Percentiles rank a stretch among this genome's conserved stretches.
These are phyloP conservation scores for Aspergillus pseudoviridinutans DNA, from an alignment of 2,329 filamentous ascomycete species.

Conservation along the genomic window DNA sequence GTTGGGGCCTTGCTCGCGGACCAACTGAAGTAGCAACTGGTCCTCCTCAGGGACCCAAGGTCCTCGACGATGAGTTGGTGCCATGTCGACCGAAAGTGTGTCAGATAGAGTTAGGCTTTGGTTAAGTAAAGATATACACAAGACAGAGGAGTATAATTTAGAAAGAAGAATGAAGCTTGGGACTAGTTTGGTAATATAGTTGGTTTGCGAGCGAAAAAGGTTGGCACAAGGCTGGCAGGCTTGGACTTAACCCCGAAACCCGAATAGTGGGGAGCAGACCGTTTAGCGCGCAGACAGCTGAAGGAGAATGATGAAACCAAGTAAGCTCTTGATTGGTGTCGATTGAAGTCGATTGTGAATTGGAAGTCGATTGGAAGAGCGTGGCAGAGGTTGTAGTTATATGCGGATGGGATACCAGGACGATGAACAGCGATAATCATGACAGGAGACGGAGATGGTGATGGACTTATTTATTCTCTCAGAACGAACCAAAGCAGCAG, in stretches of 20 bases:
- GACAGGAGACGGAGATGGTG: conserved; percentile 13
- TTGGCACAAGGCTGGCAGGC: conserved; percentile 1
- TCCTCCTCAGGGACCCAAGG: conserved; percentile 83
- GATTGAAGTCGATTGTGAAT: background rate
- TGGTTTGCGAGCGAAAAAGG: background rate
- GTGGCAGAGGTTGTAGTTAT: conserved; percentile 17
- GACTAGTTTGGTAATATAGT: background rate
- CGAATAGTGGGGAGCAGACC: background rate
- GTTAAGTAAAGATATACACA: too few relatives aligned
- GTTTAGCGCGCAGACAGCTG: conserved; percentile 3
- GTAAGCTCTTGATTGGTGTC: background rate
- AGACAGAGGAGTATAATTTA: background rate
- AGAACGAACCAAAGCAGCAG: conserved; percentile 7
- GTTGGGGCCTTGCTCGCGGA: conserved; percentile 66
- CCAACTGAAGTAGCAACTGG: conserved; percentile 63
- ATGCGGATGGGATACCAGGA: conserved; percentile 5
- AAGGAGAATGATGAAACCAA: background rate
- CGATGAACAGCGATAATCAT: conserved; percentile 7
- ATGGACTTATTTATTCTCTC: conserved; percentile 16
- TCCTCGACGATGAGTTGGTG: conserved; percentile 62
- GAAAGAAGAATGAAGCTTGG: background rate
- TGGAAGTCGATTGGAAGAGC: conserved; percentile 6
- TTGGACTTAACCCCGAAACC: conserved; percentile 1
- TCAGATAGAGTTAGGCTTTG: background rate
- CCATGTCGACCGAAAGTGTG: conserved; percentile 28